A percentile compares a stretch with the other conserved stretches of the same genome.
phyloP scores from a whole-genome alignment of 139 green algal species.

The Coccomyxa sp. region DNA sequence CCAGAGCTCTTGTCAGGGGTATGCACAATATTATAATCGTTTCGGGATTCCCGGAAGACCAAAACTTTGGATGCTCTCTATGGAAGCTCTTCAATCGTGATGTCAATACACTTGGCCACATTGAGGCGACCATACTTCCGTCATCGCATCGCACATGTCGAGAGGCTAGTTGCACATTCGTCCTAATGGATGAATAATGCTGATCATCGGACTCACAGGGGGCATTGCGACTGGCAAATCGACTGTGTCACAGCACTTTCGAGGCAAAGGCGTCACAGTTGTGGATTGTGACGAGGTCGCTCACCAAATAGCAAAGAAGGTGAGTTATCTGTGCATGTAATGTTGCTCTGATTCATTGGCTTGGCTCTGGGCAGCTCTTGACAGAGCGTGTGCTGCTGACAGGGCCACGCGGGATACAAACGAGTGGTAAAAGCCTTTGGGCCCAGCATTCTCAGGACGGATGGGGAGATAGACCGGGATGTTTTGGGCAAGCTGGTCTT shows the following conservation, averaged over 20 bases:
- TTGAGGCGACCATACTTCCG: no score
- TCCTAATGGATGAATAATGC: no score
- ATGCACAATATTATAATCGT: no score
- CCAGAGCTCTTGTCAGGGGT: no score
- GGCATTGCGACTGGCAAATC: constrained; percentile 84
- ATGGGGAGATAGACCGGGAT: constrained; percentile 61
- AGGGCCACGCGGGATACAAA: constrained; percentile 62
- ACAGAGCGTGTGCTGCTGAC: neutral
- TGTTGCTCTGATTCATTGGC: neutral
- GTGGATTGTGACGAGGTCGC: constrained; percentile 78
- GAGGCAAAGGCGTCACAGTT: constrained; percentile 33
- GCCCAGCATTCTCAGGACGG: constrained; percentile 15
- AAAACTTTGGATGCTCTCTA: no score
- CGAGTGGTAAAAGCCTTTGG: constrained; percentile 60
- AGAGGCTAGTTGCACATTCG: no score
- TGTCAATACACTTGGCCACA: no score
- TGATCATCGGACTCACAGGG: constrained; percentile 74
- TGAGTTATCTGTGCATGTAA: constrained; percentile 7
- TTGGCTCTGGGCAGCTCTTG: neutral
- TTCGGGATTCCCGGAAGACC: no score
- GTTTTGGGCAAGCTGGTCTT: constrained; percentile 65
- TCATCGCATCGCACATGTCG: no score
- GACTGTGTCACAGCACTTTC: constrained; percentile 47
- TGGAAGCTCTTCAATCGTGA: no score
- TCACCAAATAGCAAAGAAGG: constrained; percentile 41